Percentiles rank a stretch among this genome's conserved stretches.
These are phyloP conservation scores for Terana coerulea DNA, from an alignment of 768 basidiomycete species.

Conservation along the genomic window DNA sequence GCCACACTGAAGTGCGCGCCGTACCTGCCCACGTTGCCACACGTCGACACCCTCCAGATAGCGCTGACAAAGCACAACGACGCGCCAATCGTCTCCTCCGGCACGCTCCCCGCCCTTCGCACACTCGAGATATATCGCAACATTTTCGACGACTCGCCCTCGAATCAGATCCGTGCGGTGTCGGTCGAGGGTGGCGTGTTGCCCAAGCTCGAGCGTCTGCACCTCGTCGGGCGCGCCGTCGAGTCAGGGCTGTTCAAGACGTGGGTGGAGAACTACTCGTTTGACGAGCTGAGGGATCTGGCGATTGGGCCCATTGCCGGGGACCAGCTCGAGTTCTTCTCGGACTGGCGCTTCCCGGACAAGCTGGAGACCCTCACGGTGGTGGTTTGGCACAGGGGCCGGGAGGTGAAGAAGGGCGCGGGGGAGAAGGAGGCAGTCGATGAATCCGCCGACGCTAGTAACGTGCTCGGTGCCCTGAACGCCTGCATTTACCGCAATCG, in stretches of 20 bases:
- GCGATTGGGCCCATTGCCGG: neutral
- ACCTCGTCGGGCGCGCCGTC: neutral
- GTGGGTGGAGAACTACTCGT: neutral
- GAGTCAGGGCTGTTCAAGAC: neutral
- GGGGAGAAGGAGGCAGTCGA: neutral
- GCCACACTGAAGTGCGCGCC: constrained; percentile 10
- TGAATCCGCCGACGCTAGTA: constrained; percentile 4
- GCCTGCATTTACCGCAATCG: constrained; percentile 12
- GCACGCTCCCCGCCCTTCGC: constrained; percentile 2
- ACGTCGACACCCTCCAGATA: constrained; percentile 7
- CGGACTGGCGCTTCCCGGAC: constrained; percentile 12
- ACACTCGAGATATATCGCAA: neutral
- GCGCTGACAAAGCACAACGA: constrained; percentile 2
- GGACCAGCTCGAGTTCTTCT: neutral
- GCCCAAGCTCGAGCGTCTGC: neutral
- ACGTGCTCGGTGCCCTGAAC: neutral
- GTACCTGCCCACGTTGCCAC: constrained; percentile 14
- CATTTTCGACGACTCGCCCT: no score
- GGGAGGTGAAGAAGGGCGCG: neutral
- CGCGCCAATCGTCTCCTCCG: constrained; percentile 9
- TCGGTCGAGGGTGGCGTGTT: no score
- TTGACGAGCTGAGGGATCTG: neutral
- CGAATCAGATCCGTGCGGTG: neutral
- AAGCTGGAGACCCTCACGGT: constrained; percentile 9
- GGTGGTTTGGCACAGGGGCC: neutral